Conservation (phyloP, 345 rosid species). For the Ailanthus altissimus region DNA sequence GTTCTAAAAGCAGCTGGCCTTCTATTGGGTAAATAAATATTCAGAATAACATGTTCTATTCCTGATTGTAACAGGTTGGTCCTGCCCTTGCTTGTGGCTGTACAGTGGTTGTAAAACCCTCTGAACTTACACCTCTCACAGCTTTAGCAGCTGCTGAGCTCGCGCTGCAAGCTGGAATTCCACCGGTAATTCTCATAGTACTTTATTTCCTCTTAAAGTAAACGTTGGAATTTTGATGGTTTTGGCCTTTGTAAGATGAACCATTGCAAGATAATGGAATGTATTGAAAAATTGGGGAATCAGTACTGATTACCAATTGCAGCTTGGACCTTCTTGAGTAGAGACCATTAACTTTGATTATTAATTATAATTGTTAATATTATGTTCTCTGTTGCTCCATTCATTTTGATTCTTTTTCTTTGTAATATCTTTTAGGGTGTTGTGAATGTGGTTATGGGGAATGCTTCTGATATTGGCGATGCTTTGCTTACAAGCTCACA, state of each 20-base stretch:
- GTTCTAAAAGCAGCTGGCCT: neutral
- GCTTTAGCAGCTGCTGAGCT: conserved; percentile 96
- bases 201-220: neutral
- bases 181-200: conserved; percentile 61
- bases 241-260: neutral
- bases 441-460: conserved; percentile 83
- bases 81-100: conserved; percentile 99
- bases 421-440: conserved; percentile 57
- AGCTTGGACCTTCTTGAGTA: conserved; percentile 8
- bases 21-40: conserved; percentile 5
- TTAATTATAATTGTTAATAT: neutral
- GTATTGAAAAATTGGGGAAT: neutral
- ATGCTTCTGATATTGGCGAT: conserved; percentile 85
- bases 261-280: neutral
- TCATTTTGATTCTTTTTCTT: conserved; percentile 15
- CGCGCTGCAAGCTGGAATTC: conserved; percentile 97
- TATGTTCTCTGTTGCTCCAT: conserved; percentile 10
- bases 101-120: conserved; percentile 93
- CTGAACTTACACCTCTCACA: conserved; percentile 91
- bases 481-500: conserved; percentile 75
- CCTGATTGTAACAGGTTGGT: conserved; percentile 63
- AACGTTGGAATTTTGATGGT: conserved; percentile 3
- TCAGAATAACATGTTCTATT: conserved; percentile 28
- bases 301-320: neutral
- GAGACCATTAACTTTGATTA: neutral